Percentiles rank a stretch among this genome's conserved stretches.
These are phyloP conservation scores for Uncinocarpus reesii DNA, from an alignment of 2,329 filamentous ascomycete genomes.

Conservation along the genomic window DNA sequence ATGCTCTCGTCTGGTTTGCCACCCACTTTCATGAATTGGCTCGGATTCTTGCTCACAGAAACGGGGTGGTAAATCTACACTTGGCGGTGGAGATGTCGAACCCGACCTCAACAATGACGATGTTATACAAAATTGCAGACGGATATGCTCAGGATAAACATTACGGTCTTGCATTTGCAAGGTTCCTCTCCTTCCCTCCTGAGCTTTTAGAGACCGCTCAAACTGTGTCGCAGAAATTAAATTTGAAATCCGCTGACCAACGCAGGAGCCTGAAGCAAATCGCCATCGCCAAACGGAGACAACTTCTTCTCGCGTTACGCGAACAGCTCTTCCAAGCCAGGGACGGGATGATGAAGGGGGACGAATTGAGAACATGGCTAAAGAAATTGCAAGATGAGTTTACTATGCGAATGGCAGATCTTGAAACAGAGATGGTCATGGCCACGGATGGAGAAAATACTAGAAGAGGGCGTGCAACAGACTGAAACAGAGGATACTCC, in stretches of 20 bases:
- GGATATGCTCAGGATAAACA: constrained; percentile 61
- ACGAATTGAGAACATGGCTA: constrained; percentile 54
- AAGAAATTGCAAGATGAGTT: constrained; percentile 64
- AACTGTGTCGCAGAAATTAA: constrained; percentile 52
- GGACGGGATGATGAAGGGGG: constrained; percentile 54
- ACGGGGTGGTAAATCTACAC: constrained; percentile 73
- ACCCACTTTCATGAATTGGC: constrained; percentile 86
- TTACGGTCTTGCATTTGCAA: constrained; percentile 77
- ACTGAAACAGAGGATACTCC: neutral
- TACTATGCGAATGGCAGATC: constrained; percentile 55
- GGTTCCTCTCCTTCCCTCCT: constrained; percentile 60
- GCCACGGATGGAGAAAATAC: constrained; percentile 3
- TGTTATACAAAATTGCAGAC: constrained; percentile 74
- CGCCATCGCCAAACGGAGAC: constrained; percentile 54
- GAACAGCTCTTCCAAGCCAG: constrained; percentile 62
- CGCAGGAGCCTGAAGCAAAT: constrained; percentile 50
- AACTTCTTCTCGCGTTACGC: constrained; percentile 60
- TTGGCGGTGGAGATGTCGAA: constrained; percentile 57
- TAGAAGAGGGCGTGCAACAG: neutral
- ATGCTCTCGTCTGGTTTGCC: constrained; percentile 78
- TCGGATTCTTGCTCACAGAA: constrained; percentile 60
- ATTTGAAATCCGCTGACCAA: constrained; percentile 47
- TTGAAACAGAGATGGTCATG: constrained; percentile 31
- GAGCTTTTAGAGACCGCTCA: constrained; percentile 59
- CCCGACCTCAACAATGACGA: constrained; percentile 57